Evolutionary conservation across 2,329 filamentous ascomycete genomes (phyloP), one percentile per base, ranked within the genome.

Genomic region (Botrytis hyacinthi): DNA sequence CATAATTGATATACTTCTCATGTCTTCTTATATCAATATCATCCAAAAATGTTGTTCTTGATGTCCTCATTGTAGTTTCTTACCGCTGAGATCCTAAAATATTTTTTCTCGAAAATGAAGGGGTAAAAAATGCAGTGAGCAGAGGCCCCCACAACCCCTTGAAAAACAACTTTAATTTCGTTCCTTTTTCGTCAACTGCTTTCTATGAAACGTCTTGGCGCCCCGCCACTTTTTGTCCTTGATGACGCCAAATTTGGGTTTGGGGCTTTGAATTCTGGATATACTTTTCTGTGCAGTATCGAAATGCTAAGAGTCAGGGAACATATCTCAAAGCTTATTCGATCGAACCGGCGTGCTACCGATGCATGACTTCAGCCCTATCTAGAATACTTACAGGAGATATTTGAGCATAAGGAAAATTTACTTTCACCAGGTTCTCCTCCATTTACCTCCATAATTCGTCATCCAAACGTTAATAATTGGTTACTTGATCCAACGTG

Each of bases 221-320:
- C 35, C 51, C n/a, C 37, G 10, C 51, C 14, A 70, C 18, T 32
- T 44, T 44, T 18, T 29, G 29, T 67, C 18, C 26, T 60, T 8
- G 51, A 60, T 32, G 67, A 44, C 51, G 37, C 51, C 51, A 70
- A 69, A 69, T 57, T 42, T 16, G 9, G n/a, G 18, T 69, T 54
- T 44, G 4, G 16, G n/a, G 5, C 44, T 54, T 44, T 14, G 16
- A 14, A 10, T 69, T 42, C 35, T 18, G 18, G 16, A 44, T 62
- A 62, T 18, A 20, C 6, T 35, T n/a, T 18, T 66, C n/a, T 26
- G 35, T 37, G 35, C 10, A 48, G n/a, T 35, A 65, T 22, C n/a
- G 9, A 26, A 29, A 48, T 26, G 18, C 16, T 22, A 32, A 22
- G 37, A 40, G 60, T 2, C 26, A n/a, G 18, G 40, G 44, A 46